These are phyloP conservation scores for Nakazawaea anatomiae DNA, from an alignment of 805 yeast species.

Conservation along the genomic window DNA sequence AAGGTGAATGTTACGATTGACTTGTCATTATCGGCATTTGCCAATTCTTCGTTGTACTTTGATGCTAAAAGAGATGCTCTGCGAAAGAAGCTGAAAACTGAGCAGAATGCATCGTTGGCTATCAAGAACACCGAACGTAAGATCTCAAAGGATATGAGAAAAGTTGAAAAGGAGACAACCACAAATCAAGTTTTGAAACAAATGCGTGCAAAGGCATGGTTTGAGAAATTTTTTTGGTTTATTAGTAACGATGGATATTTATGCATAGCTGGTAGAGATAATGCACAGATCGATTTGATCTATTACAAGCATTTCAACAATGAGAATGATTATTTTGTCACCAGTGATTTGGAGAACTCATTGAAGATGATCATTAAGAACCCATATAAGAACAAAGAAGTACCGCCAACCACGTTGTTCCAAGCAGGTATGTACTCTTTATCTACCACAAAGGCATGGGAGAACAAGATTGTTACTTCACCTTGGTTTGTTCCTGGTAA, in stretches of 20 bases:
- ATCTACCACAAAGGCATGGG: conserved; percentile 86
- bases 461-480: conserved; percentile 69
- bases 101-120: conserved; percentile 69
- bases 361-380: conserved; percentile 77
- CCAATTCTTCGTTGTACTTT: conserved; percentile 81
- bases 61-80: conserved; percentile 70
- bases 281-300: conserved; percentile 70
- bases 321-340: conserved; percentile 65
- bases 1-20: conserved; percentile 57
- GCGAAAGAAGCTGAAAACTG: conserved; percentile 76
- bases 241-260: conserved; percentile 84
- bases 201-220: conserved; percentile 75
- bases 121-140: conserved; percentile 77
- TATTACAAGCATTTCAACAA: conserved; percentile 68
- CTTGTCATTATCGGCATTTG: conserved; percentile 69
- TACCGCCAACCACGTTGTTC: conserved; percentile 81
- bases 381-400: conserved; percentile 59
- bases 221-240: conserved; percentile 94
- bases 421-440: conserved; percentile 90
- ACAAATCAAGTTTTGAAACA: conserved; percentile 41
- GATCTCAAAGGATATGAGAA: conserved; percentile 65
- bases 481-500: conserved; percentile 80
- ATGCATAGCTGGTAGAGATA: conserved; percentile 83
- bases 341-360: conserved; percentile 69
- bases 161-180: conserved; percentile 45